Evolutionary conservation across 495 filamentous ascomycete species (phyloP), one percentile per base, ranked within the genome.

Genomic region (Hypomontagnella monticulosa): DNA sequence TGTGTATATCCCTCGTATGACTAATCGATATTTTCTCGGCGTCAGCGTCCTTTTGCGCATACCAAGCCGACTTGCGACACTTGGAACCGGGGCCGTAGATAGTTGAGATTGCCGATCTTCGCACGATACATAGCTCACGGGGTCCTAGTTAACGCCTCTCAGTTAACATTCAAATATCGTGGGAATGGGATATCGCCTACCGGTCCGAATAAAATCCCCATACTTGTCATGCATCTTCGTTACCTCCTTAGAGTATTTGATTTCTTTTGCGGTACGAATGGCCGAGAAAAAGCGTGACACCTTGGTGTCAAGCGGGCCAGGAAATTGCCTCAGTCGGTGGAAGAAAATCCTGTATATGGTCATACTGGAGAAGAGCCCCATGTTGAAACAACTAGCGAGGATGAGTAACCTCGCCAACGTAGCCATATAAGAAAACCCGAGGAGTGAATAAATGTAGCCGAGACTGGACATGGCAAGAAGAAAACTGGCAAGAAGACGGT

Each of bases 341-440:
- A 84, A 80, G 60, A 79, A 81, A 4, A 73, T 20, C 12, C 81
- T 74, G 44, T 84, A 84, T 6, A 77, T 48, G 10, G 72, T 30
- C 37, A 85, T 80, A 65, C 81, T 85, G n/a, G 66, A 55, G 23
- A 79, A 71, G 0, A 84, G 66, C 1, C 55, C 56, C 0, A 12
- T 7, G 18, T 59, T 55, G 42, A 68, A 68, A 11, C 48, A n/a
- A 9, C 12, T 9, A 4, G 27, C 32, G 0, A 63, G 19, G 4
- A 59, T n/a, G 30, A 20, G 38, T 2, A 52, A 20, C n/a, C 54
- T 43, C 0, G 54, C 27, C 1, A 46, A 1, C 1, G 33, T 30
- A 7, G 37, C 41, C 1, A 56, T 4, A 34, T 27, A 8, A 4
- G 58, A 33, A 37, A 61, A 46, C 2, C 58, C 59, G 8, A 46